A percentile compares a stretch with the other conserved stretches of the same genome.
phyloP scores from a whole-genome alignment of 2,329 filamentous ascomycete species.

The Blastomyces percursus region DNA sequence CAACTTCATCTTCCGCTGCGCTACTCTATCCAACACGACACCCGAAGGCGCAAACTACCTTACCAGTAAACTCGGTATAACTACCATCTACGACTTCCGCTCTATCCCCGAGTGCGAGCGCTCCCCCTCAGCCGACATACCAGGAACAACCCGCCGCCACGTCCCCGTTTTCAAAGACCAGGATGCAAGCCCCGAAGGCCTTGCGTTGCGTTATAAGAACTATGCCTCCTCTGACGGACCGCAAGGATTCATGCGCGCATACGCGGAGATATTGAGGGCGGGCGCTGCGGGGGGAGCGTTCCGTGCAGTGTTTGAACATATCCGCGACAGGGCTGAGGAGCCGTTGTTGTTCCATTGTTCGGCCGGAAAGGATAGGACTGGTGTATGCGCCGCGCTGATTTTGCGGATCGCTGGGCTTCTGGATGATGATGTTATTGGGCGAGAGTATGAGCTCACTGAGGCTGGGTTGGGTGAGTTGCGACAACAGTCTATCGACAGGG shows the following conservation, averaged over 20 bases:
- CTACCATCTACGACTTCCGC: conserved; percentile 57
- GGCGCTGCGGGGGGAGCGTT: conserved; percentile 46
- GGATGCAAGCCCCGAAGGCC: conserved; percentile 54
- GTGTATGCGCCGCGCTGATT: conserved; percentile 56
- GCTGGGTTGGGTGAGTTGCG: conserved; percentile 36
- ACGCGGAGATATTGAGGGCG: conserved; percentile 57
- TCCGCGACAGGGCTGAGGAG: conserved; percentile 36
- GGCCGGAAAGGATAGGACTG: conserved; percentile 67
- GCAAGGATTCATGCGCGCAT: conserved; percentile 55
- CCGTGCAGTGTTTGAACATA: conserved; percentile 48
- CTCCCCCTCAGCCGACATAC: conserved; percentile 37
- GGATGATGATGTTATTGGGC: conserved; percentile 44
- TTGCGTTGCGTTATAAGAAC: conserved; percentile 50
- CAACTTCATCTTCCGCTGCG: conserved; percentile 55
- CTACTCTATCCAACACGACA: conserved; percentile 52
- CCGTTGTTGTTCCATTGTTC: conserved; percentile 62
- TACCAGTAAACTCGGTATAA: conserved; percentile 45
- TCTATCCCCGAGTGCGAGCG: conserved; percentile 38
- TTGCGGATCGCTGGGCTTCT: conserved; percentile 53
- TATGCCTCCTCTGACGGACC: conserved; percentile 49
- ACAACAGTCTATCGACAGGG: conserved; percentile 40
- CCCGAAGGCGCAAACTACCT: conserved; percentile 44
- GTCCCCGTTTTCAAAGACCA: conserved; percentile 53
- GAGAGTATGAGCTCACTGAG: conserved; percentile 19
- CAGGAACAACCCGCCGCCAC: conserved; percentile 46